Percentiles rank a stretch among this genome's conserved stretches.
Evolutionary conservation across 768 basidiomycete genomes (phyloP).

Genomic region (Tulasnella sp.): DNA sequence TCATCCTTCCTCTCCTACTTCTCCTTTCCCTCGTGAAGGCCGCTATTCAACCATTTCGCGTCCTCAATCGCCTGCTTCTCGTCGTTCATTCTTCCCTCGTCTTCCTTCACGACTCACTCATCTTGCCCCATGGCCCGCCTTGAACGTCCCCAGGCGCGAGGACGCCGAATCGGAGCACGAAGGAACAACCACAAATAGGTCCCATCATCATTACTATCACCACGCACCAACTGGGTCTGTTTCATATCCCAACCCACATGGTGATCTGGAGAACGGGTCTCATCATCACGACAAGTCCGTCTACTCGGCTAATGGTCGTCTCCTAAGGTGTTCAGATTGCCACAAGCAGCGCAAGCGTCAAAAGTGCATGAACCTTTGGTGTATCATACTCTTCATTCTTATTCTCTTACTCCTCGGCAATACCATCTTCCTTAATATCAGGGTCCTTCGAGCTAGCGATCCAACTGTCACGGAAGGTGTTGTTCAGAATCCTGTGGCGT

Average conservation of each 20-base stretch:
- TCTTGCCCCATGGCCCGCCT: slow-evolving; percentile 12
- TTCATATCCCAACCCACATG: no score
- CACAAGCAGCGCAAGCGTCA: slow-evolving; percentile 19
- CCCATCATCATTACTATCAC: slow-evolving; percentile 6
- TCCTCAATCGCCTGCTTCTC: background rate
- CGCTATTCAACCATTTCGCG: background rate
- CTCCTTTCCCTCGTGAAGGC: slow-evolving; percentile 13
- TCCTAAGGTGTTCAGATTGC: slow-evolving; percentile 20
- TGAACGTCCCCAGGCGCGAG: slow-evolving; percentile 9
- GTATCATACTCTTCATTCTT: slow-evolving; percentile 29
- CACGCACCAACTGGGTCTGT: background rate
- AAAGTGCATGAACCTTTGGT: slow-evolving; percentile 22
- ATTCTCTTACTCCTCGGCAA: slow-evolving; percentile 36
- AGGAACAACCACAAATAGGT: background rate
- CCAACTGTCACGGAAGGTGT: slow-evolving; percentile 12
- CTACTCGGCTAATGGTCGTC: background rate
- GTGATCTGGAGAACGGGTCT: no score
- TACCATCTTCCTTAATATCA: slow-evolving; percentile 29
- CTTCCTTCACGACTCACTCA: slow-evolving; percentile 1
- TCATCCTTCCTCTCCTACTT: background rate
- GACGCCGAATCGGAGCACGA: background rate
- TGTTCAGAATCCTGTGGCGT: slow-evolving; percentile 8
- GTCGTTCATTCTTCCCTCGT: background rate
- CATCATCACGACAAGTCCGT: no score
- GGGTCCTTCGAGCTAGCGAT: slow-evolving; percentile 22